These are phyloP conservation scores for Microbotryum lychnidis-dioicae DNA, from an alignment of 1,284 basidiomycete genomes.

Conservation along the genomic window DNA sequence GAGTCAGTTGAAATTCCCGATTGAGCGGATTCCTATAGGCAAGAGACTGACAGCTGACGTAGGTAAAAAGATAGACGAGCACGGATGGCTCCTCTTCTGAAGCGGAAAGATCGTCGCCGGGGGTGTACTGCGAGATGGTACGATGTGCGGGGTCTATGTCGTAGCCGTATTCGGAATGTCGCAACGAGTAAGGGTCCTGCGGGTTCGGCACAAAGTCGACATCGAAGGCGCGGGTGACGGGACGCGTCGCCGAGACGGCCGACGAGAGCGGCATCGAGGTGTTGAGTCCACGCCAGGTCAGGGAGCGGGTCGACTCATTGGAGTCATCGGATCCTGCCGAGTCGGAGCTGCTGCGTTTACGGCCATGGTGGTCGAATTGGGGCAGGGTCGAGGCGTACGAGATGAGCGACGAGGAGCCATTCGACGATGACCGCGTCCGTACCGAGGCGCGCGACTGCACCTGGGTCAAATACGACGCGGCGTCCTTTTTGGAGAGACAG, in stretches of 20 bases:
- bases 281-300: conserved; percentile 25
- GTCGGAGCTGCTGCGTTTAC: conserved; percentile 10
- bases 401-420: conserved; percentile 22
- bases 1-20: background rate
- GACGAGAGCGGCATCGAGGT: conserved; percentile 25
- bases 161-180: conserved; percentile 43
- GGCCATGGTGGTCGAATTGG: background rate
- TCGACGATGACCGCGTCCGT: conserved; percentile 6
- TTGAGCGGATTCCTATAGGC: background rate
- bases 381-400: conserved; percentile 16
- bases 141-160: conserved; percentile 39
- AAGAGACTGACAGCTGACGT: conserved; percentile 31
- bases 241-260: conserved; percentile 13
- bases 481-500: conserved; percentile 12
- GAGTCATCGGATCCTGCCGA: conserved; percentile 15
- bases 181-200: conserved; percentile 31
- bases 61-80: conserved; percentile 35
- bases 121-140: conserved; percentile 28
- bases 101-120: conserved; percentile 13
- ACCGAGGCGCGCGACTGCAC: conserved; percentile 12
- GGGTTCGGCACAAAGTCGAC: conserved; percentile 28
- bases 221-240: conserved; percentile 26
- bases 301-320: conserved; percentile 9
- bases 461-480: conserved; percentile 19
- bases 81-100: conserved; percentile 29